phyloP scores from a whole-genome alignment of 1,284 basidiomycete species.

The Ceratobasidium sp. region DNA sequence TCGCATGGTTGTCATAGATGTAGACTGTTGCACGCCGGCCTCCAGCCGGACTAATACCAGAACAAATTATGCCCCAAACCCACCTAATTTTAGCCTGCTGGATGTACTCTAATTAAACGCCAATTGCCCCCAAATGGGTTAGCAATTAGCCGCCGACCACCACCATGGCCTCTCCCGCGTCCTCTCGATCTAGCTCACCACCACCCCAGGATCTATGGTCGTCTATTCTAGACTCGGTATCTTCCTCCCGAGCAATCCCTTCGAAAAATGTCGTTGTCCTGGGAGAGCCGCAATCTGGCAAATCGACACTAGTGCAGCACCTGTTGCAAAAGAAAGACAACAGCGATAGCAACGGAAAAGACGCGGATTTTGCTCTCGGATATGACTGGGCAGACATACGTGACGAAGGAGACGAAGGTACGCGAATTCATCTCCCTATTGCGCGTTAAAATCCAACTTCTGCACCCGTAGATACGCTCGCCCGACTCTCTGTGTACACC shows the following conservation, averaged over 20 bases:
- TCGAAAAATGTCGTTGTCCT: constrained; percentile 85
- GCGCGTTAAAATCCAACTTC: constrained; percentile 35
- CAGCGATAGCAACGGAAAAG: constrained; percentile 55
- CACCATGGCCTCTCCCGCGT: constrained; percentile 32
- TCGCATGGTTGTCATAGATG: constrained; percentile 22
- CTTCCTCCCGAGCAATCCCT: constrained; percentile 80
- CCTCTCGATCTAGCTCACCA: constrained; percentile 47
- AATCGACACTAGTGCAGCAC: constrained; percentile 72
- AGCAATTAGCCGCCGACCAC: constrained; percentile 17
- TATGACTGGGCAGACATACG: constrained; percentile 86
- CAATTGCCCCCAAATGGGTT: constrained; percentile 9
- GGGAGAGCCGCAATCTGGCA: constrained; percentile 77
- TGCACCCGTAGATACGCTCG: constrained; percentile 69
- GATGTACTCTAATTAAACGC: constrained; percentile 10
- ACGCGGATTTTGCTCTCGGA: constrained; percentile 75
- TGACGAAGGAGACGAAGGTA: constrained; percentile 89
- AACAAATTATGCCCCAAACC: neutral
- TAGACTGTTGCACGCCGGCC: neutral
- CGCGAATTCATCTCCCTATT: constrained; percentile 42
- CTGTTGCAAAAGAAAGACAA: constrained; percentile 71
- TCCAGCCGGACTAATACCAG: neutral
- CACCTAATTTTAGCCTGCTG: neutral
- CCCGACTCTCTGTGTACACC: constrained; percentile 86
- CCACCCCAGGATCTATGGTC: constrained; percentile 87
- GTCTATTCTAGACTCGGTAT: constrained; percentile 87